Conservation (phyloP, 495 filamentous ascomycete species). For the Thermochaetoides thermophila region DNA sequence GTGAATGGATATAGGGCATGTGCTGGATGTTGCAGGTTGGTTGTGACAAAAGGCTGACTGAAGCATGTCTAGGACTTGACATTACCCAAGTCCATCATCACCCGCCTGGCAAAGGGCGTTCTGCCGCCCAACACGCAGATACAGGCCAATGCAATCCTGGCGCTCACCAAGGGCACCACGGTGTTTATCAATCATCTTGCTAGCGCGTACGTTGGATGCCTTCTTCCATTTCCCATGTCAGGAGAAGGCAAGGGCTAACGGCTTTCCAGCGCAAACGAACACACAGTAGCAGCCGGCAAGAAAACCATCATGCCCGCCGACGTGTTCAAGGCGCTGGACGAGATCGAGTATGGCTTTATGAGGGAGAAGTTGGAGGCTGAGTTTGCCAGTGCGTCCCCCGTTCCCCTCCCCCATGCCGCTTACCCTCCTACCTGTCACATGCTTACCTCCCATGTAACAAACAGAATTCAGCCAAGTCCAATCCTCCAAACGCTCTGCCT, state of each 20-base stretch:
- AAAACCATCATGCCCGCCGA: conserved; percentile 78
- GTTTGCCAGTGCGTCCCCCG: conserved; percentile 35
- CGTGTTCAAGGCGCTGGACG: conserved; percentile 66
- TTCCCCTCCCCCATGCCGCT: not conserved
- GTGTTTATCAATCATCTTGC: conserved; percentile 89
- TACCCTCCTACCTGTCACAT: not conserved
- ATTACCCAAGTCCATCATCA: conserved; percentile 86
- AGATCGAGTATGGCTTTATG: conserved; percentile 74
- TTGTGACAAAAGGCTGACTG: no score
- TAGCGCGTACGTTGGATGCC: conserved; percentile 45
- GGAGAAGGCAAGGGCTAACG: no score
- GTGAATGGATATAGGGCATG: not conserved
- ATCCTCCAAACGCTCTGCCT: conserved; percentile 35
- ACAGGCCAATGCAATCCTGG: conserved; percentile 81
- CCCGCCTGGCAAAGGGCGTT: conserved; percentile 87
- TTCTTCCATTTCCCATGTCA: not conserved
- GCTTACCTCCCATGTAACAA: not conserved
- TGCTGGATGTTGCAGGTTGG: no score
- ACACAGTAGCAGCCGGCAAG: conserved; percentile 46
- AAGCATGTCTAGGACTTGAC: conserved; percentile 54
- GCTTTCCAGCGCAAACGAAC: conserved; percentile 68
- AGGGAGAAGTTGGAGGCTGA: conserved; percentile 46
- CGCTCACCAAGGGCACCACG: conserved; percentile 83
- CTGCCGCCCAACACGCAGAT: conserved; percentile 91
- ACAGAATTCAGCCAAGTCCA: conserved; percentile 39